Percentiles rank a stretch among this genome's conserved stretches.
These are phyloP conservation scores for Rosa persica DNA, from an alignment of 306 rosid species.

Conservation along the genomic window DNA sequence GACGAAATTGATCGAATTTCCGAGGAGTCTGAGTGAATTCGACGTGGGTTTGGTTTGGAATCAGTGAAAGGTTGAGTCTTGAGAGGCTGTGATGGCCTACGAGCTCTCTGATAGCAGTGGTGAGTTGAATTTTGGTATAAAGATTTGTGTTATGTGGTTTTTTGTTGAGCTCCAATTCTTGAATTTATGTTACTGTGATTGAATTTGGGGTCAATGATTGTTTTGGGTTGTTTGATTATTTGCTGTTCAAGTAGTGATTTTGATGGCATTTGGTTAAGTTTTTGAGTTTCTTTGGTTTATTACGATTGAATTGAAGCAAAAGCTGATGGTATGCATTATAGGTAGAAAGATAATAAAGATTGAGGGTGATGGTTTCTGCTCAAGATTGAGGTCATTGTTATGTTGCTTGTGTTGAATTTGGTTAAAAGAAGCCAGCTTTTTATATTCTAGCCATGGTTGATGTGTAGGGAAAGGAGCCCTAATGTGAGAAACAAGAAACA, in stretches of 20 bases:
- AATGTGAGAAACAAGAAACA: not conserved
- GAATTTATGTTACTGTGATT: slow-evolving; percentile 1
- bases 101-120: slow-evolving; percentile 82
- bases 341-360: not conserved
- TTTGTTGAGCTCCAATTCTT: slow-evolving; percentile 3
- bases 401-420: not conserved
- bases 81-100: slow-evolving; percentile 51
- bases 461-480: not conserved
- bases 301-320: not conserved
- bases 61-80: slow-evolving; percentile 20
- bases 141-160: slow-evolving; percentile 14
- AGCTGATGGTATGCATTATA: not conserved
- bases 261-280: slow-evolving; percentile 15
- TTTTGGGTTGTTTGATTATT: not conserved
- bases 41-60: slow-evolving; percentile 29
- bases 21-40: slow-evolving; percentile 24
- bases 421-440: not conserved
- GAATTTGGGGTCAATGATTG: slow-evolving; percentile 6
- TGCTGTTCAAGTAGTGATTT: slow-evolving; percentile 16
- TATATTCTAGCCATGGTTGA: not conserved
- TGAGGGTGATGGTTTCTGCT: not conserved
- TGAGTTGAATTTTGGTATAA: slow-evolving; percentile 20
- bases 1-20: slow-evolving; percentile 26
- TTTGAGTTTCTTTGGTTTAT: not conserved
- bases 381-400: not conserved